Evolutionary conservation across 192 early-diverging fungal genomes (phyloP).

Genomic region (Coemansia sp.): DNA sequence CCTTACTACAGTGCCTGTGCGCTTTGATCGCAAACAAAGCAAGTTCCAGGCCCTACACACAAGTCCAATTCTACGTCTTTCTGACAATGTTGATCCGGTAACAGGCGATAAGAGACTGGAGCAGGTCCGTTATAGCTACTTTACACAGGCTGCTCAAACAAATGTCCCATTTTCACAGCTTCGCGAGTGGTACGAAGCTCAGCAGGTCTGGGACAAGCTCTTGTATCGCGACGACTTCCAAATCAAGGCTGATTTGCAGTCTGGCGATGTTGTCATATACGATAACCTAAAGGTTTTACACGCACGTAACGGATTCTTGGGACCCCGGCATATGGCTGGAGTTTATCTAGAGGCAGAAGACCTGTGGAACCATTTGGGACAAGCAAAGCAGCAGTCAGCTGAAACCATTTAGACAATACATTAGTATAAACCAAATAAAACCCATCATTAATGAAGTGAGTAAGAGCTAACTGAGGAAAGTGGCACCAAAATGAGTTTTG

Average conservation of each 20-base stretch:
- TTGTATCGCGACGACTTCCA: conserved; percentile 52
- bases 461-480: neutral
- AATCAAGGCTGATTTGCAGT: conserved; percentile 38
- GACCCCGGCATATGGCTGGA: conserved; percentile 51
- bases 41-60: conserved; percentile 42
- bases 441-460: neutral
- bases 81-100: conserved; percentile 14
- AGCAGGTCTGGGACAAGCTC: conserved; percentile 45
- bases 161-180: conserved; percentile 44
- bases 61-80: conserved; percentile 43
- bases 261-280: conserved; percentile 52
- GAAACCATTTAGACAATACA: neutral
- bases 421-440: neutral
- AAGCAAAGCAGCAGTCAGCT: conserved; percentile 6
- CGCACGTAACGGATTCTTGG: conserved; percentile 50
- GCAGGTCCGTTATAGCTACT: conserved; percentile 53
- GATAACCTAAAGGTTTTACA: conserved; percentile 52
- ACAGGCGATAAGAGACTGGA: conserved; percentile 29
- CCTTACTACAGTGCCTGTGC: conserved; percentile 48
- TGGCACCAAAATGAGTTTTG: neutral
- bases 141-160: conserved; percentile 47
- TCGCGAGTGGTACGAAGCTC: conserved; percentile 52
- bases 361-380: conserved; percentile 45
- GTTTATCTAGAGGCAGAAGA: conserved; percentile 41
- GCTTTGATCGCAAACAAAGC: conserved; percentile 50